Conservation (phyloP, 2,329 filamentous ascomycete species). For the Capronia coronata region DNA sequence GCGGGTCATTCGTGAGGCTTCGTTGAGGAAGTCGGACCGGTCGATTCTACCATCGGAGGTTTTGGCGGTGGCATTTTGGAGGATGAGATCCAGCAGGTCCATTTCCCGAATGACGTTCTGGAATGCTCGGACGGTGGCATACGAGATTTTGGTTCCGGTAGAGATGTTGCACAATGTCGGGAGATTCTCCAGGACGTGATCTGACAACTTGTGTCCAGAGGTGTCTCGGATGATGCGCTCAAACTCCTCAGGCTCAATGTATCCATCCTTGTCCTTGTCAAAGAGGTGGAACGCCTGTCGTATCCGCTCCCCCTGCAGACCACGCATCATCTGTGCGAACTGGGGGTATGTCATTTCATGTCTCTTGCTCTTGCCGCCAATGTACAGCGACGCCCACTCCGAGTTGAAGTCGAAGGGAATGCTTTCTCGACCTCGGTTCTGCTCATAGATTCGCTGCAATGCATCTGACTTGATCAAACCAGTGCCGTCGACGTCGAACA, state of each 20-base stretch:
- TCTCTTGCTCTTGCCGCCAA: constrained; percentile 77
- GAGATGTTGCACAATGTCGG: constrained; percentile 93
- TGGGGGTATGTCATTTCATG: constrained; percentile 92
- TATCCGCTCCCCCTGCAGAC: constrained; percentile 90
- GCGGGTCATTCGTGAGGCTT: constrained; percentile 81
- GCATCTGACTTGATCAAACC: constrained; percentile 85
- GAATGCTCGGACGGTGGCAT: constrained; percentile 94
- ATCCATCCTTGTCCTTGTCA: constrained; percentile 86
- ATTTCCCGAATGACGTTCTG: constrained; percentile 97
- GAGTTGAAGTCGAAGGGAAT: constrained; percentile 97
- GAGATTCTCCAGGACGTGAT: constrained; percentile 86
- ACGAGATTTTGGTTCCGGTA: constrained; percentile 85
- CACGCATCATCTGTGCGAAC: constrained; percentile 96
- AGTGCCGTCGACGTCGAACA: constrained; percentile 81
- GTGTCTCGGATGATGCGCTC: constrained; percentile 94
- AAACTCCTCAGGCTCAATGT: constrained; percentile 92
- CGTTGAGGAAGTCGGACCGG: constrained; percentile 85
- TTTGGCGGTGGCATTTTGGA: constrained; percentile 77
- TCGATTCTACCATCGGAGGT: constrained; percentile 90
- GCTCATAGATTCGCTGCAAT: constrained; percentile 76
- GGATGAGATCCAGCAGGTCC: constrained; percentile 91
- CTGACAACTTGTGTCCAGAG: constrained; percentile 89
- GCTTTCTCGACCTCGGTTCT: constrained; percentile 76
- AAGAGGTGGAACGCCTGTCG: constrained; percentile 89
- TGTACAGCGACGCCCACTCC: constrained; percentile 92